Percentiles rank a stretch among this genome's conserved stretches.
Evolutionary conservation across 768 basidiomycete species (phyloP).

Genomic region (Suillus subaureus): DNA sequence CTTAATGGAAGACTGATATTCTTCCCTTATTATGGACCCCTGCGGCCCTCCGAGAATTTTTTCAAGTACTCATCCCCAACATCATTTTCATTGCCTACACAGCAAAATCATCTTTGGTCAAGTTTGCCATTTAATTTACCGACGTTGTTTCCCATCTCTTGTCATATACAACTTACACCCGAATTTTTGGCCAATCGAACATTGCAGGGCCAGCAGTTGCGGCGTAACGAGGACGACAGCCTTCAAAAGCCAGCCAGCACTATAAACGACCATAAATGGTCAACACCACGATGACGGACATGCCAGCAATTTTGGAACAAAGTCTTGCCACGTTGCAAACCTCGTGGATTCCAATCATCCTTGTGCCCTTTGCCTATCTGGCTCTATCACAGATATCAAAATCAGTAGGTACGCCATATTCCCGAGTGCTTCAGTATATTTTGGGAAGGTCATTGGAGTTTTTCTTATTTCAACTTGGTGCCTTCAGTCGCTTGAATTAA

Average conservation of each 20-base stretch:
- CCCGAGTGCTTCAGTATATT: not conserved
- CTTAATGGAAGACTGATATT: not conserved
- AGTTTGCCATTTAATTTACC: not conserved
- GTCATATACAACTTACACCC: not conserved
- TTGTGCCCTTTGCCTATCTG: constrained; percentile 23
- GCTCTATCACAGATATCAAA: constrained; percentile 9
- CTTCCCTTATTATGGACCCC: not conserved
- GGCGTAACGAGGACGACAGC: constrained; percentile 7
- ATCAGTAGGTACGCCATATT: constrained; percentile 16
- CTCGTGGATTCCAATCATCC: constrained; percentile 14
- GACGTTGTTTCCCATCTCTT: not conserved
- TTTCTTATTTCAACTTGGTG: not conserved
- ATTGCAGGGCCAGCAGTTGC: not conserved
- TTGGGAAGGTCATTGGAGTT: not conserved
- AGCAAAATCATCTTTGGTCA: not conserved
- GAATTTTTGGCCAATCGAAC: not conserved
- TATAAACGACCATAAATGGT: not conserved
- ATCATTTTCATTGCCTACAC: not conserved
- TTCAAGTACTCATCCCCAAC: not conserved
- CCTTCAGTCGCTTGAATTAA: not conserved
- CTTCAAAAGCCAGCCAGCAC: not conserved
- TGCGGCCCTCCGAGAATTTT: not conserved
- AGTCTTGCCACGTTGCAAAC: constrained; percentile 13
- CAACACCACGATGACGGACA: constrained; percentile 1
- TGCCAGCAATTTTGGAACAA: constrained; percentile 6